Conservation (phyloP, 2,329 filamentous ascomycete genomes). For the Talaromyces atroroseus region DNA sequence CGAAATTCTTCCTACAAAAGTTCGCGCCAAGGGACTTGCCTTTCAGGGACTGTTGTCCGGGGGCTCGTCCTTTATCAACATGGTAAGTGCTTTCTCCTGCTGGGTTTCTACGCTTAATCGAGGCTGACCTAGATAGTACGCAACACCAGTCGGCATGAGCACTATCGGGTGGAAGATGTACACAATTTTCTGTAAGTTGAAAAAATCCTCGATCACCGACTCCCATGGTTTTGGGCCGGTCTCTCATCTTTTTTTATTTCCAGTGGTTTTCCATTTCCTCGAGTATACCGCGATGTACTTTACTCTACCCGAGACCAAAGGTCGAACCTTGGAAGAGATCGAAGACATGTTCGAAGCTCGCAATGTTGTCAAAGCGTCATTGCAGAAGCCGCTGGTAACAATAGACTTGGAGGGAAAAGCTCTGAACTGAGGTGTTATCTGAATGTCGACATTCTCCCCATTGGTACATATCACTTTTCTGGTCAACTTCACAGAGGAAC, state of each 20-base stretch:
- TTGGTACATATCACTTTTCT: too few relatives aligned
- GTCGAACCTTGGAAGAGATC: slow-evolving; percentile 17
- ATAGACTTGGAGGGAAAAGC: too few relatives aligned
- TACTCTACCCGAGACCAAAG: slow-evolving; percentile 21
- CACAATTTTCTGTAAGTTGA: slow-evolving; percentile 6
- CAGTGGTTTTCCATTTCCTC: slow-evolving; percentile 14
- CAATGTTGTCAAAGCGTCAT: slow-evolving; percentile 13
- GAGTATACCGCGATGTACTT: slow-evolving; percentile 19
- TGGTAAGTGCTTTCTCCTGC: too few relatives aligned
- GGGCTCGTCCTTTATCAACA: slow-evolving; percentile 20
- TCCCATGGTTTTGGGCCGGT: too few relatives aligned
- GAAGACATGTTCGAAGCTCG: slow-evolving; percentile 16
- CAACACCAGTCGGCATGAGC: slow-evolving; percentile 13
- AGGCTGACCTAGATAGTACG: slow-evolving; percentile 15
- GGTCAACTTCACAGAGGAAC: too few relatives aligned
- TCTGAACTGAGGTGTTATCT: too few relatives aligned
- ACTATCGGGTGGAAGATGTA: slow-evolving; percentile 4
- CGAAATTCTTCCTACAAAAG: slow-evolving; percentile 3
- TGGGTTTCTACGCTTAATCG: too few relatives aligned
- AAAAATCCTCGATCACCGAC: too few relatives aligned
- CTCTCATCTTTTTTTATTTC: too few relatives aligned
- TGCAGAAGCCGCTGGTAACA: slow-evolving; percentile 8
- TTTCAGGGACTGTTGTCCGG: not conserved
- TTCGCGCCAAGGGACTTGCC: slow-evolving; percentile 8
- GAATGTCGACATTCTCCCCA: too few relatives aligned